Conservation (phyloP, 768 basidiomycete genomes). For the Kwoniella dejecticola region DNA sequence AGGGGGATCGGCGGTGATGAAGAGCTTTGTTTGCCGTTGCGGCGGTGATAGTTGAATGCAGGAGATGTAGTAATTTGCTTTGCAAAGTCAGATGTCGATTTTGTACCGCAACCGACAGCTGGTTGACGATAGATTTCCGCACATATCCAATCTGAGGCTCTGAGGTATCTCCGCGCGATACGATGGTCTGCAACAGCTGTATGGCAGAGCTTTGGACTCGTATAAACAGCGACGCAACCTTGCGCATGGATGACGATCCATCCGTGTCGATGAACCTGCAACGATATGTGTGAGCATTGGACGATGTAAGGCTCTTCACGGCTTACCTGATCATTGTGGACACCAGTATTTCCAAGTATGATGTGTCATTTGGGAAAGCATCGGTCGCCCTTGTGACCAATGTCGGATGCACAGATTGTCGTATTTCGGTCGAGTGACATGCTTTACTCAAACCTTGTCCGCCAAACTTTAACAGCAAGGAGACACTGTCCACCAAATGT, state of each 20-base stretch:
- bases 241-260: neutral
- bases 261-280: constrained; percentile 18
- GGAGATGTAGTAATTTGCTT: constrained; percentile 86
- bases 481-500: constrained; percentile 74
- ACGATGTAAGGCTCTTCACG: too few species aligned
- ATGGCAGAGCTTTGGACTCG: constrained; percentile 71
- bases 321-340: constrained; percentile 71
- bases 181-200: constrained; percentile 78
- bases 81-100: constrained; percentile 74
- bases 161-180: constrained; percentile 80
- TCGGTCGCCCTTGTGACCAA: constrained; percentile 66
- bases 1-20: constrained; percentile 32
- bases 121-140: constrained; percentile 71
- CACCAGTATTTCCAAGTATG: constrained; percentile 74
- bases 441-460: constrained; percentile 83
- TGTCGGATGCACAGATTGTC: constrained; percentile 66
- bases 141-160: constrained; percentile 64
- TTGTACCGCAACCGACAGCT: constrained; percentile 75
- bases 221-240: neutral
- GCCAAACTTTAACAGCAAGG: constrained; percentile 79
- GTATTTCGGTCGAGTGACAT: constrained; percentile 66
- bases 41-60: constrained; percentile 73
- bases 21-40: constrained; percentile 2
- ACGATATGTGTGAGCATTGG: neutral
- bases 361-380: constrained; percentile 4